Percentiles rank a stretch among this genome's conserved stretches.
Evolutionary conservation across 495 filamentous ascomycete genomes (phyloP).

Genomic region (Aspergillus panamensis): DNA sequence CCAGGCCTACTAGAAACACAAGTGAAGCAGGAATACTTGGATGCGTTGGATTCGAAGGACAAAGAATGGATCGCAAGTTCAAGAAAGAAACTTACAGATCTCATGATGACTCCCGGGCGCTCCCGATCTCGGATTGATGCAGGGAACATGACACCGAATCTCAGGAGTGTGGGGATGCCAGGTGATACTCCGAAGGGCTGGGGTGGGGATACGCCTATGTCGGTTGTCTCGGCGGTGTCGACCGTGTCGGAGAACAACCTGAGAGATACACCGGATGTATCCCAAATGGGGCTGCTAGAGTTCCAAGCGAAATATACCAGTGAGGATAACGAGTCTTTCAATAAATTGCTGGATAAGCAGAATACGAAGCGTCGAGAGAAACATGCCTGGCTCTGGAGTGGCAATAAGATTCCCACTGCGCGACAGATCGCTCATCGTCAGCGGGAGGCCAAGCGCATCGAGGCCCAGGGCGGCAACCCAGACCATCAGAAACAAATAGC

Average conservation of each 20-base stretch:
- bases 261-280: constrained; percentile 61
- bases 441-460: constrained; percentile 59
- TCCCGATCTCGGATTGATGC: constrained; percentile 31
- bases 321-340: constrained; percentile 96
- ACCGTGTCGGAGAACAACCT: constrained; percentile 22
- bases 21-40: constrained; percentile 85
- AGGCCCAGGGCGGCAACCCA: constrained; percentile 36
- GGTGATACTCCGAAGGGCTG: constrained; percentile 46
- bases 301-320: constrained; percentile 94
- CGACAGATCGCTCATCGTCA: constrained; percentile 79
- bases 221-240: constrained; percentile 46
- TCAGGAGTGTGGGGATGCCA: constrained; percentile 44
- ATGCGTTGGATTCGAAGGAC: constrained; percentile 83
- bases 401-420: constrained; percentile 84
- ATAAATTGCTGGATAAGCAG: constrained; percentile 85
- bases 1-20: constrained; percentile 84
- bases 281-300: constrained; percentile 71
- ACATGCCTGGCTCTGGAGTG: constrained; percentile 81
- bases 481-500: constrained; percentile 35
- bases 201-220: constrained; percentile 66
- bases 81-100: constrained; percentile 64
- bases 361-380: constrained; percentile 78
- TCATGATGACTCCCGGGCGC: constrained; percentile 71
- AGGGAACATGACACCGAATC: constrained; percentile 28
- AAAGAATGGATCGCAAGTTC: constrained; percentile 82